Base-by-base conservation (phyloP, 176 grass and related monocot genomes). In the Oryza longistaminata region DNA sequence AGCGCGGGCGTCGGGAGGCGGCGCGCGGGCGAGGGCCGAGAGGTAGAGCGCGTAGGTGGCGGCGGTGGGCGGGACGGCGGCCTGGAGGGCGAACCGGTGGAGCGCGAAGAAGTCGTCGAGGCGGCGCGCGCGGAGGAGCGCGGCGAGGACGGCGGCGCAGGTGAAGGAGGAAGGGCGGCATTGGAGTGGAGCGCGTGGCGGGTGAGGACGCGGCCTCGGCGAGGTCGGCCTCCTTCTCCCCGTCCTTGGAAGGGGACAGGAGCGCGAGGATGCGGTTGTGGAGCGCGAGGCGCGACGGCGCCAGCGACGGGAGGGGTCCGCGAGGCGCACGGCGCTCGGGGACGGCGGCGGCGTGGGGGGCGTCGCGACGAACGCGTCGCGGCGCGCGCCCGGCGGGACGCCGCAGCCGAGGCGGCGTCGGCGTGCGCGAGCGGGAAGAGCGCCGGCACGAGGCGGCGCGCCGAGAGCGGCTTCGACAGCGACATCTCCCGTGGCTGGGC, bases 111-210 rank as follows among this genome's bases (percentile, higher is more conserved):
- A 91, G 11, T 97, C 95, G 7, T 90, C 82, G 66, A 94, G 86
- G 70, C 87, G 86, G 75, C 74, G 81, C 42, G 86, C 85, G 25
- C 87, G 92, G 78, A 97, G 90, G 44, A 94, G 90, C 69, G 92
- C 88, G 68, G 82, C 81, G 81, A 97, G 92, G 77, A 94, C 88
- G 22, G 90, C 90, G 80, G 85, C 70, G 87, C 84, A 88, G 84
- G 95, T 97, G 81, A 84, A 94, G 76, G 93, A 88, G 27, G 95
- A 83, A 7, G 95, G 95, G 60, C 90, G 92, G 88, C 78, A 97
- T 97, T 97, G 84, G 95, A 97, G 90, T 97, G 93, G 84, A 97
- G 91, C 72, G 95, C 90, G 61, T 97, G 95, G 88, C 95, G 92
- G 61, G 89, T 88, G 83, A 97, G 79, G 60, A 97, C 55, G 87